Conservation (phyloP, 805 yeast species). For the Barnettozyma vustinii region DNA sequence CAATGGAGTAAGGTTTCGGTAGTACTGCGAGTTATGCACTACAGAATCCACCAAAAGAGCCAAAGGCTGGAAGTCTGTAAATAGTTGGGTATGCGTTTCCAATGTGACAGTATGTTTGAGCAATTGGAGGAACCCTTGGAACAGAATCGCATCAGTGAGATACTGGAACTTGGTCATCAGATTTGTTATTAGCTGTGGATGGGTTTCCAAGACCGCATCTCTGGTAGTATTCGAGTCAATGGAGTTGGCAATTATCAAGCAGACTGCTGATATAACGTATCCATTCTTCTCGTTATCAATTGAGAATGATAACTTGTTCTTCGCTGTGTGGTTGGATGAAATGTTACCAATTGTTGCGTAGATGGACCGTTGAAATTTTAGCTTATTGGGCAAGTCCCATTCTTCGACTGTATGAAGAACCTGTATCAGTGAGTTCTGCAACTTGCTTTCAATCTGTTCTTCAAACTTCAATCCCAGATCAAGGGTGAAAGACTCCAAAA, state of each 20-base stretch:
- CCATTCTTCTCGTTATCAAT: slow-evolving; percentile 15
- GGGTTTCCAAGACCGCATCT: slow-evolving; percentile 6
- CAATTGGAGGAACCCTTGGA: slow-evolving; percentile 23
- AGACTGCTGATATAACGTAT: slow-evolving; percentile 18
- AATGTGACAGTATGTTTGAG: slow-evolving; percentile 15
- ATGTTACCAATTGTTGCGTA: slow-evolving; percentile 24
- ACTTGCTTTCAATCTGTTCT: slow-evolving; percentile 6
- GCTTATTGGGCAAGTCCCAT: slow-evolving; percentile 17
- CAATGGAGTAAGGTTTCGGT: slow-evolving; percentile 18
- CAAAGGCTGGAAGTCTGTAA: slow-evolving; percentile 8
- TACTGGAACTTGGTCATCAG: slow-evolving; percentile 15
- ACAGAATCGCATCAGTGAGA: slow-evolving; percentile 22
- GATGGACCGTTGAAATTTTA: slow-evolving; percentile 19
- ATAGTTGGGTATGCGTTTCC: slow-evolving; percentile 14
- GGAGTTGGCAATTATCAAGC: slow-evolving; percentile 23
- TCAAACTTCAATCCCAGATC: slow-evolving; percentile 15
- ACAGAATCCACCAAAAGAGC: slow-evolving; percentile 19
- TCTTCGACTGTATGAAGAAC: slow-evolving; percentile 7
- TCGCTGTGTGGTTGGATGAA: slow-evolving; percentile 20
- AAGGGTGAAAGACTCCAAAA: slow-evolving; percentile 18
- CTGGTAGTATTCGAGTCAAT: slow-evolving; percentile 17
- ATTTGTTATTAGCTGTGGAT: slow-evolving; percentile 13
- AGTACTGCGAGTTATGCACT: slow-evolving; percentile 19
- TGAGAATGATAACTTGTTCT: slow-evolving; percentile 10
- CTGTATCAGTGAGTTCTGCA: slow-evolving; percentile 9